A percentile compares a stretch with the other conserved stretches of the same genome.
Conservation (phyloP, 2,329 filamentous ascomycete genomes). For the Pseudocercospora fuligena region DNA sequence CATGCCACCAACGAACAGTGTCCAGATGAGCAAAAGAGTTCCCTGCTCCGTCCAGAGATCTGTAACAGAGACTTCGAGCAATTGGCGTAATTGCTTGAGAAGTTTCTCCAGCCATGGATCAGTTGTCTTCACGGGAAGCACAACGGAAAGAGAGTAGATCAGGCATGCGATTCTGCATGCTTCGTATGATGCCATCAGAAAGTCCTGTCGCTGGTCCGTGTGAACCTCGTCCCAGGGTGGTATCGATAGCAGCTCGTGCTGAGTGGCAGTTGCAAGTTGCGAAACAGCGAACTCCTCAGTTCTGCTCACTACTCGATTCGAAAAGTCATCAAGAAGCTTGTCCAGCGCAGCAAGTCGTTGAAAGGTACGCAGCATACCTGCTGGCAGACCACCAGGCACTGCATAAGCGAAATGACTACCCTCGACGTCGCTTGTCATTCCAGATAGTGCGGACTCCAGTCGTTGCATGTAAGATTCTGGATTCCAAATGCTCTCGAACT, state of each 20-base stretch:
- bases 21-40: constrained; percentile 16
- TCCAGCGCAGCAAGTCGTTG: constrained; percentile 15
- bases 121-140: constrained; percentile 17
- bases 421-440: constrained; percentile 13
- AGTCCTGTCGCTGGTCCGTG: neutral
- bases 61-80: neutral
- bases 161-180: constrained; percentile 14
- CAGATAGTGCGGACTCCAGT: constrained; percentile 6
- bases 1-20: constrained; percentile 17
- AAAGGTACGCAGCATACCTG: neutral
- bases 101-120: constrained; percentile 21
- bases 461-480: neutral
- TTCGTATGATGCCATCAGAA: constrained; percentile 1
- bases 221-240: neutral
- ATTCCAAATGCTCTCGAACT: constrained; percentile 18
- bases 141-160: constrained; percentile 20
- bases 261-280: constrained; percentile 11
- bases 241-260: constrained; percentile 21
- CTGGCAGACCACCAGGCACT: constrained; percentile 3
- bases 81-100: constrained; percentile 6
- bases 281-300: constrained; percentile 15
- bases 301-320: constrained; percentile 3
- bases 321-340: constrained; percentile 22
- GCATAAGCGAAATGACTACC: constrained; percentile 9
- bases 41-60: neutral